Percentiles rank a stretch among this genome's conserved stretches.
Evolutionary conservation across 164 flowering plant species (phyloP).

Genomic region (Umbellularia californica): DNA sequence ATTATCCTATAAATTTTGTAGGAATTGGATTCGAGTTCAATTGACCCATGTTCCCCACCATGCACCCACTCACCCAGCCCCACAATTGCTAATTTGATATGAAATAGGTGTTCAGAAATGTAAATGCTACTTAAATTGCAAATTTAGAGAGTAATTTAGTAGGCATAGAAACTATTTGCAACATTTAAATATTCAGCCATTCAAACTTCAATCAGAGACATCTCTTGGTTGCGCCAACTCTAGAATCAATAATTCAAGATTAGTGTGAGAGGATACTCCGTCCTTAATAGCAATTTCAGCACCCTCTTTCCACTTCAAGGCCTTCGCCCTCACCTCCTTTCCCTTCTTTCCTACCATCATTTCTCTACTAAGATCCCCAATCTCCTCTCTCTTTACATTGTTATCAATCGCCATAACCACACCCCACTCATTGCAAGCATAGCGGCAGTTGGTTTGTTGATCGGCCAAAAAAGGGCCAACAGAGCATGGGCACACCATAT

Average conservation of each 20-base stretch:
- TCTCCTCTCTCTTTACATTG: constrained; percentile 27
- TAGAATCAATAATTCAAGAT: constrained; percentile 17
- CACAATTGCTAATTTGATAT: no score
- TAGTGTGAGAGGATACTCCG: constrained; percentile 30
- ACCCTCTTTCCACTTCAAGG: constrained; percentile 27
- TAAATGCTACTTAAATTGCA: no score
- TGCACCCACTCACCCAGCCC: no score
- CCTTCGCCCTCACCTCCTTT: constrained; percentile 23
- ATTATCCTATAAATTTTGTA: no score
- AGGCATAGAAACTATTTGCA: no score
- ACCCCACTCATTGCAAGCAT: constrained; percentile 26
- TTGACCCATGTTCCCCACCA: no score
- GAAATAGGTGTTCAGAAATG: no score
- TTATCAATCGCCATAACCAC: constrained; percentile 22
- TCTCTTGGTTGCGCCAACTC: not conserved
- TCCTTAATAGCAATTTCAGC: constrained; percentile 24
- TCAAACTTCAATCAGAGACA: not conserved
- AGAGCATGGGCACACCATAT: constrained; percentile 40
- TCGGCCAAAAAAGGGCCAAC: constrained; percentile 62
- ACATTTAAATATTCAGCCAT: no score
- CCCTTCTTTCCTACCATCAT: constrained; percentile 36
- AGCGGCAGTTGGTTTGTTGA: constrained; percentile 32
- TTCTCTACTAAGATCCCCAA: constrained; percentile 24
- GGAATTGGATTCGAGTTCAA: no score
- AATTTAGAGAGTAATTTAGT: no score